Base-by-base conservation (phyloP, 2,329 filamentous ascomycete species). In the Sporothrix variecibatus region DNA sequence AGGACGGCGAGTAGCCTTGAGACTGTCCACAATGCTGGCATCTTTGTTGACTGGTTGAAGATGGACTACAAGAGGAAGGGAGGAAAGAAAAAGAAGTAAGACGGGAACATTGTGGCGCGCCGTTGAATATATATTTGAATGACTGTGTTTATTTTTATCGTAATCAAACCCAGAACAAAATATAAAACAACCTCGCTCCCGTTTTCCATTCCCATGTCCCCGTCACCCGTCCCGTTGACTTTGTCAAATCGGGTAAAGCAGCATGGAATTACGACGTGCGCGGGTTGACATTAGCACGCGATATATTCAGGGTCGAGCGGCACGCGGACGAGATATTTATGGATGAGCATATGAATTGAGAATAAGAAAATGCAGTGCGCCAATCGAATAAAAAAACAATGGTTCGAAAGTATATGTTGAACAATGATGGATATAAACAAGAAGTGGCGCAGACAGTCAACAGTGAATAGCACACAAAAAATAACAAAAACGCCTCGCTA, bases 401-500 rank as follows among this genome's bases (percentile, higher is more conserved):
- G 64, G 64, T 65, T 65, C n/a, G 62, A 65, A 65, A 38, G 12
- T 43, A 68, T 34, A 49, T n/a, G 64, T 49, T 31, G 15, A n/a
- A n/a, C 40, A 68, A 49, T 49, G 40, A 68, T 68, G 64, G 64
- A 68, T 68, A 68, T 68, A 65, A 8, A 60, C 23, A 60, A 51
- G 40, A 62, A 56, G 34, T 26, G 5, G 23, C 43, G 28, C 28
- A 56, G 20, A 28, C 28, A 71, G 12, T 23, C 38, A 71, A 56
- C 7, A 20, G 43, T 26, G 53, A 62, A 56, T 34, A 34, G 8
- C 34, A 34, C 38, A 58, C 17, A 72, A n/a, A 23, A 65, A 60
- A n/a, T 17, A 60, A 65, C 49, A 38, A 72, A 74, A 76, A 77
- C 75, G 75, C 75, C 76, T 71, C 72, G 76, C 76, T 76, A 77